A percentile compares a stretch with the other conserved stretches of the same genome.
Conservation (phyloP, 2,329 filamentous ascomycete species). For the Ascochyta lentis region DNA sequence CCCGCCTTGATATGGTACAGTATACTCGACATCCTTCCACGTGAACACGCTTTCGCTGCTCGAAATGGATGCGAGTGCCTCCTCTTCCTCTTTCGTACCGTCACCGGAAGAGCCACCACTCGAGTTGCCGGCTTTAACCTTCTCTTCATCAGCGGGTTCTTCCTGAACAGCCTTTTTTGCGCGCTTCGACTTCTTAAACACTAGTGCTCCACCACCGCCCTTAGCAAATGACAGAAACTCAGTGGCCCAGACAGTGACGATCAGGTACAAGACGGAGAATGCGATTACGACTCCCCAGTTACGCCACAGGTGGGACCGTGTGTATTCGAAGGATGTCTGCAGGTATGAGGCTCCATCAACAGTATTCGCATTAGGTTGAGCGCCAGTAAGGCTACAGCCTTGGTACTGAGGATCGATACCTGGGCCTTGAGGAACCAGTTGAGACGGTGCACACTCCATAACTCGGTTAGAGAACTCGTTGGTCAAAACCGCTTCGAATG, state of each 20-base stretch:
- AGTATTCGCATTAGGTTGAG: constrained; percentile 56
- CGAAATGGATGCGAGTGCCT: constrained; percentile 45
- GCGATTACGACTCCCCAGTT: constrained; percentile 81
- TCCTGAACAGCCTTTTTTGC: constrained; percentile 62
- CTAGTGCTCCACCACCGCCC: constrained; percentile 69
- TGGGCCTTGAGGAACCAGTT: constrained; percentile 66
- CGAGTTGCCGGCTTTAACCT: constrained; percentile 45
- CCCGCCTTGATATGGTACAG: constrained; percentile 71
- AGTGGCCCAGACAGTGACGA: constrained; percentile 72
- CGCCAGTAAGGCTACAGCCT: constrained; percentile 68
- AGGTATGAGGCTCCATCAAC: constrained; percentile 65
- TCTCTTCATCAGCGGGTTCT: constrained; percentile 65
- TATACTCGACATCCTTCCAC: constrained; percentile 63
- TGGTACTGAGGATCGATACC: constrained; percentile 63
- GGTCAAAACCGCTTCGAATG: constrained; percentile 70
- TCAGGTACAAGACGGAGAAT: constrained; percentile 75
- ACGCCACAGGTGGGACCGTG: constrained; percentile 67
- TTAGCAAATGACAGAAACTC: constrained; percentile 70
- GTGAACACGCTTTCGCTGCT: constrained; percentile 49
- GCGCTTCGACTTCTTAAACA: constrained; percentile 73
- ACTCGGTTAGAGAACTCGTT: constrained; percentile 68
- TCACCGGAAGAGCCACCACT: constrained; percentile 30
- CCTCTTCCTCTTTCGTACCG: constrained; percentile 35
- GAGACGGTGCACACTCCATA: constrained; percentile 65
- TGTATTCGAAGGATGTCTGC: constrained; percentile 62